Base-by-base conservation (phyloP, 331 rosid species). In the Stylosanthes scabra region DNA sequence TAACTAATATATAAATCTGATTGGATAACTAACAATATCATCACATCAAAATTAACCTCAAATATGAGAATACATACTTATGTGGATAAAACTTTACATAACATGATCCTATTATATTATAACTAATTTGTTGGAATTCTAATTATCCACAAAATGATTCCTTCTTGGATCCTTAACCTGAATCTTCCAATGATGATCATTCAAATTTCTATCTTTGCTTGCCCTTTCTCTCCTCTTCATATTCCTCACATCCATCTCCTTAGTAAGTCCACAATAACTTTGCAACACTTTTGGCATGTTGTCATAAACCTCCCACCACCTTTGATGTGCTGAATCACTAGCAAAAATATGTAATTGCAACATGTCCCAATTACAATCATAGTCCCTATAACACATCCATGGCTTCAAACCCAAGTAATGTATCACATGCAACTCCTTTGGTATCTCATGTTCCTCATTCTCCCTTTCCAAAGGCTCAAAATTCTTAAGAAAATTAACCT, bases 341-440 rank as follows among this genome's bases (percentile, higher is more conserved):
- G 93, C 90, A 68, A 75, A 89, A 1, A 31, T 11, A 27, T 61
- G 83, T n/a, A 37, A 84, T 3, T 14, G 71, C 47, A 11, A 1
- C 83, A 52, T 47, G 60, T 91, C 96, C 93, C 96, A 91, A 3
- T 91, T 91, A 56, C 96, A 89, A 2, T 91, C 97, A 59, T 87
- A 89, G 46, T 91, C 93, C 11, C 57, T 88, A 15, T 91, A 91
- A 74, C 97, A 88, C 85, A 70, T 67, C 96, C 96, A 91, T 2
- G 97, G 97, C 86, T 91, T 91, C 74, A 82, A 56, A 2, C 97
- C 97, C 83, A 91, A 71, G 77, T 84, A 91, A 76, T 91, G 93
- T 7, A 87, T 66, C 0, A 84, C 86, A 34, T 78, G 78, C 28
- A 79, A 42, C 4, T 83, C 83, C 2, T 78, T 40, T 0, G 74